These are phyloP conservation scores for Cubamyces sp. DNA, from an alignment of 768 basidiomycete species.

Conservation along the genomic window DNA sequence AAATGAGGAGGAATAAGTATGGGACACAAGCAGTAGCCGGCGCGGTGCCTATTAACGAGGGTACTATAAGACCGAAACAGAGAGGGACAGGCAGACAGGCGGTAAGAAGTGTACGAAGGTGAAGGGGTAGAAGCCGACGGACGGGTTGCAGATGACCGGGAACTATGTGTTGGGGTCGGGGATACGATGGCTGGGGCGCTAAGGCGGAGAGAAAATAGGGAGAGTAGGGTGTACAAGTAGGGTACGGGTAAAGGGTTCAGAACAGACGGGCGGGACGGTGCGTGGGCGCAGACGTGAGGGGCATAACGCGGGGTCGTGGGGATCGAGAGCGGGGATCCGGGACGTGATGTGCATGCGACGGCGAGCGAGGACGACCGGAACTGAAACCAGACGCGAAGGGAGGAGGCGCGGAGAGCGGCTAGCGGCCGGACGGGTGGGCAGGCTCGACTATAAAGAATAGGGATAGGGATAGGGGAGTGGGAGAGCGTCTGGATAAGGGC, in stretches of 20 bases:
- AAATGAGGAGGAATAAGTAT: background rate
- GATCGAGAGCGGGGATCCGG: constrained; percentile 15
- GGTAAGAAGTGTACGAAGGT: background rate
- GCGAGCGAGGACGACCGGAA: constrained; percentile 5
- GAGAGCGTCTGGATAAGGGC: background rate
- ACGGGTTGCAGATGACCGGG: background rate
- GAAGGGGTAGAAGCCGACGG: too few relatives aligned
- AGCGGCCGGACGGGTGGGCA: background rate
- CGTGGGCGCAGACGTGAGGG: constrained; percentile 23
- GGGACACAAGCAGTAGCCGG: background rate
- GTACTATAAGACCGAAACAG: constrained; percentile 4
- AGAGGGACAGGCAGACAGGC: background rate
- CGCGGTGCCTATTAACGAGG: constrained; percentile 16
- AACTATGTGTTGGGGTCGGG: background rate
- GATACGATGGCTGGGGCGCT: background rate
- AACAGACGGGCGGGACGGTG: background rate
- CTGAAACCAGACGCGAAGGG: background rate
- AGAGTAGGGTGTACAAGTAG: constrained; percentile 22
- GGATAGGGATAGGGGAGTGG: constrained; percentile 11
- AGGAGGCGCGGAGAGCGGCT: background rate
- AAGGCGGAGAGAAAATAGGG: constrained; percentile 13
- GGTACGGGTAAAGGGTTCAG: background rate
- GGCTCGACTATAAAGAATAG: constrained; percentile 9
- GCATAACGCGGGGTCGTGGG: constrained; percentile 24
- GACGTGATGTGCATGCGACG: constrained; percentile 19